A percentile compares a stretch with the other conserved stretches of the same genome.
Conservation (phyloP, 2,329 filamentous ascomycete species). For the Harringtonia aguacate region DNA sequence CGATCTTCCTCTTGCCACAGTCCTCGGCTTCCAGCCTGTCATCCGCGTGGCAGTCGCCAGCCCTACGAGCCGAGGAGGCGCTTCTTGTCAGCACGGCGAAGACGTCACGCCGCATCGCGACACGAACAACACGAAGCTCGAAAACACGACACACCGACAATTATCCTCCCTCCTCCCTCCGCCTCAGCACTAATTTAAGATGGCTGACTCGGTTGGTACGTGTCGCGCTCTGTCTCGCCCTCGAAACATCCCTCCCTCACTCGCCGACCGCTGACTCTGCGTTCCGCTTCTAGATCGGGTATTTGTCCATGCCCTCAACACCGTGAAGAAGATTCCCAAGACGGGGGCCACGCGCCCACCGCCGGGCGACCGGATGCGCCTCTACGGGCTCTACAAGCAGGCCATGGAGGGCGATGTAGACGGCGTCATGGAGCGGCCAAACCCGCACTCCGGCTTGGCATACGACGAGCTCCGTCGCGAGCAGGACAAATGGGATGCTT, state of each 20-base stretch:
- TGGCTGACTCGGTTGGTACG: slow-evolving; percentile 45
- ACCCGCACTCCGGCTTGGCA: slow-evolving; percentile 32
- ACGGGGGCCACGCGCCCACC: slow-evolving; percentile 86
- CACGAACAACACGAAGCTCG: background rate
- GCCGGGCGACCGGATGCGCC: slow-evolving; percentile 69
- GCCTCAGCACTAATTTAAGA: slow-evolving; percentile 10
- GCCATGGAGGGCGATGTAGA: slow-evolving; percentile 98
- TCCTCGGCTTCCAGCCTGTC: too few species aligned
- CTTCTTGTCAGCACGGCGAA: too few species aligned
- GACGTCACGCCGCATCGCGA: too few species aligned
- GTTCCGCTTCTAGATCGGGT: slow-evolving; percentile 62
- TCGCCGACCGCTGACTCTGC: background rate
- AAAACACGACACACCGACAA: background rate
- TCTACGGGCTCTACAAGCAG: slow-evolving; percentile 98
- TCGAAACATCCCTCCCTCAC: too few species aligned
- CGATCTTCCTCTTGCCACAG: too few species aligned
- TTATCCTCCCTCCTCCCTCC: background rate
- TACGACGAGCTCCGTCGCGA: slow-evolving; percentile 46
- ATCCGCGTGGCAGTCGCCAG: too few species aligned
- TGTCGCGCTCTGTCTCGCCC: background rate
- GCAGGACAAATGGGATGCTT: slow-evolving; percentile 79
- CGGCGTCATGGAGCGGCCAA: slow-evolving; percentile 81
- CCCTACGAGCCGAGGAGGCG: too few species aligned
- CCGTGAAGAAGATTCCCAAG: slow-evolving; percentile 93
- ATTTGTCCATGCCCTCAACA: slow-evolving; percentile 97